Evolutionary conservation across 2,329 filamentous ascomycete genomes (phyloP).

Genomic region (Rutstroemia sp.): DNA sequence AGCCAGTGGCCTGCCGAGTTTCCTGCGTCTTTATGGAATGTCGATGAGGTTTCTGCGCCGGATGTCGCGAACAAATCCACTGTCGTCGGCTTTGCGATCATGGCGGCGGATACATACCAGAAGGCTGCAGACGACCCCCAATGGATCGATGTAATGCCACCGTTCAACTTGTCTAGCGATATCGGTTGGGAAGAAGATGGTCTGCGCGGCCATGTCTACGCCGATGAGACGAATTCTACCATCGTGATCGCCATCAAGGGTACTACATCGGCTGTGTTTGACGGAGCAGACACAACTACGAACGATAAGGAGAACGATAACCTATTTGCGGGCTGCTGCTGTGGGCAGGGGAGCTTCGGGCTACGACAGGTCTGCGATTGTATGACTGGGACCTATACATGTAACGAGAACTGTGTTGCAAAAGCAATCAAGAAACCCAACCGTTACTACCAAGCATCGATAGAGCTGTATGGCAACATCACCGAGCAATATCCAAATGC

Average conservation of each 20-base stretch:
- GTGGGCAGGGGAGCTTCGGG: conserved; percentile 78
- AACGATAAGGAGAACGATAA: conserved; percentile 97
- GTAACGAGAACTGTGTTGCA: conserved; percentile 81
- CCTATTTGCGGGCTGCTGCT: conserved; percentile 93
- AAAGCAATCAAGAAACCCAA: conserved; percentile 70
- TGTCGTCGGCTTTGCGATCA: conserved; percentile 72
- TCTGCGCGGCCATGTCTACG: conserved; percentile 82
- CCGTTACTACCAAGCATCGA: conserved; percentile 79
- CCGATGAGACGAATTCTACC: conserved; percentile 75
- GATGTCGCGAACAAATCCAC: conserved; percentile 80
- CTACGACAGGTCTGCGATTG: conserved; percentile 91
- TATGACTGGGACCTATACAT: conserved; percentile 66
- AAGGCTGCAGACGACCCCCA: conserved; percentile 60
- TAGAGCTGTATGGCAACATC: conserved; percentile 85
- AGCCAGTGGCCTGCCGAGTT: neutral
- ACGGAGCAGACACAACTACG: conserved; percentile 89
- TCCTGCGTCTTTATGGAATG: conserved; percentile 3
- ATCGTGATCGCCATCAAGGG: conserved; percentile 88
- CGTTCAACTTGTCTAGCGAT: conserved; percentile 65
- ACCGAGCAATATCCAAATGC: conserved; percentile 77
- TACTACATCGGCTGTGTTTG: conserved; percentile 79
- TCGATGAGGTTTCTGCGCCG: conserved; percentile 51
- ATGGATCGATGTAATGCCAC: conserved; percentile 68
- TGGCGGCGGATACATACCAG: conserved; percentile 83
- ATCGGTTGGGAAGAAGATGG: conserved; percentile 91